Percentiles rank a stretch among this genome's conserved stretches.
phyloP scores from a whole-genome alignment of 352 stramenopile species.

The Ophiocytium majus region DNA sequence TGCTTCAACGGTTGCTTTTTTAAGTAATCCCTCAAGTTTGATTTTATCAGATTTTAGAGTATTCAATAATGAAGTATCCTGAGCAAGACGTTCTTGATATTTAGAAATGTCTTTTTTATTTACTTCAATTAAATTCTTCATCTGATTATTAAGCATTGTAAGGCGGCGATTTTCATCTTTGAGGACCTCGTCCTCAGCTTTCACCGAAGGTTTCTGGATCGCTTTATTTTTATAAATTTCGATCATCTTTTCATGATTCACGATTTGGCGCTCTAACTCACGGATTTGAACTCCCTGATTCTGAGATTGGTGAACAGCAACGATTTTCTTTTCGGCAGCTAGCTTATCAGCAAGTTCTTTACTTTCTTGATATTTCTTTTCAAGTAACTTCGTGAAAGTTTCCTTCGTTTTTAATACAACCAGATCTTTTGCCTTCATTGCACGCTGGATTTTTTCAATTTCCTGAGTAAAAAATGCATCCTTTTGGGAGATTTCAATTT shows the following conservation, averaged over 20 bases:
- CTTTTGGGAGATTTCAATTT: background rate
- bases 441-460: slow-evolving; percentile 7
- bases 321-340: background rate
- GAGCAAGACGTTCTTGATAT: background rate
- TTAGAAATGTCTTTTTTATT: background rate
- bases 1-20: background rate
- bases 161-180: background rate
- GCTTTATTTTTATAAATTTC: background rate
- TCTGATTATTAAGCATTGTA: slow-evolving; percentile 1
- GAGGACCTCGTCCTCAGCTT: background rate
- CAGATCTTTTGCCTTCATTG: background rate
- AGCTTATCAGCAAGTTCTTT: background rate
- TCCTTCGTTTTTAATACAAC: background rate
- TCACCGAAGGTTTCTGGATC: no score
- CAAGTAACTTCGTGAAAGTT: background rate
- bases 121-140: background rate
- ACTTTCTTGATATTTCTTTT: slow-evolving; percentile 11
- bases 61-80: background rate
- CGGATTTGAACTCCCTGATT: background rate
- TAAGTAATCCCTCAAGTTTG: background rate
- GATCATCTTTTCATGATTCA: slow-evolving; percentile 5
- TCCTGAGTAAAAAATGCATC: background rate
- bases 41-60: background rate
- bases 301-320: background rate
- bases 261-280: background rate